phyloP scores from a whole-genome alignment of 75 land plant species.

The Selaginella tamariscina region DNA sequence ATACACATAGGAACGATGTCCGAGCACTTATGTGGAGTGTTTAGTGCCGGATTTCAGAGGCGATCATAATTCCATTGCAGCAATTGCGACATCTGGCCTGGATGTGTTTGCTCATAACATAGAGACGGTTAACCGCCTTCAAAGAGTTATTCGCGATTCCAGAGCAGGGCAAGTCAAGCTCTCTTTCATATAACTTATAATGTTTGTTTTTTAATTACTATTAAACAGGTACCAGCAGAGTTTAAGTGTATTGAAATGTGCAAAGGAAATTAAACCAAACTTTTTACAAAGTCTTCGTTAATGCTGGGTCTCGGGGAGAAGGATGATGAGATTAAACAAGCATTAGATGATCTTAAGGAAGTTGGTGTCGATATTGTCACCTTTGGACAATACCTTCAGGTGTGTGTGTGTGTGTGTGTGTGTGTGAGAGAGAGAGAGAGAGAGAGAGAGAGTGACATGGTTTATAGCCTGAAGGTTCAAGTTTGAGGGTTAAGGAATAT shows the following conservation, averaged over 20 bases:
- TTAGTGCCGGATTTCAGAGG: constrained; percentile 89
- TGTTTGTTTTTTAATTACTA: too few relatives aligned
- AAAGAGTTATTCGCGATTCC: constrained; percentile 88
- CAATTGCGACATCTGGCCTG: constrained; percentile 62
- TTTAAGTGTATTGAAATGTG: constrained; percentile 72
- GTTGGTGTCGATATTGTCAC: constrained; percentile 67
- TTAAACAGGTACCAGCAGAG: constrained; percentile 75
- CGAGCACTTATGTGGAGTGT: constrained; percentile 84
- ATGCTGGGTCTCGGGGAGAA: constrained; percentile 89
- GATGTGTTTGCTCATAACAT: constrained; percentile 98
- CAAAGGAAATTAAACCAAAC: constrained; percentile 50
- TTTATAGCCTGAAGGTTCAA: constrained; percentile 71
- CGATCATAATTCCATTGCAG: constrained; percentile 60
- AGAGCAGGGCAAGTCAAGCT: constrained; percentile 64
- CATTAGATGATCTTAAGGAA: constrained; percentile 60
- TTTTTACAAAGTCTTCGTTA: constrained; percentile 64
- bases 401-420: too few relatives aligned
- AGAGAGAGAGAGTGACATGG: not conserved
- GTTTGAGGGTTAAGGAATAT: constrained; percentile 87
- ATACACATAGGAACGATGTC: constrained; percentile 51
- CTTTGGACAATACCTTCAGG: constrained; percentile 77
- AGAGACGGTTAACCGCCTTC: constrained; percentile 88
- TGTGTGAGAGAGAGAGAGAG: too few relatives aligned
- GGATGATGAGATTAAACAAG: constrained; percentile 71
- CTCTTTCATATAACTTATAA: too few relatives aligned